Conservation (phyloP, 75 land plant species). For the Cupressus sempervirens region DNA sequence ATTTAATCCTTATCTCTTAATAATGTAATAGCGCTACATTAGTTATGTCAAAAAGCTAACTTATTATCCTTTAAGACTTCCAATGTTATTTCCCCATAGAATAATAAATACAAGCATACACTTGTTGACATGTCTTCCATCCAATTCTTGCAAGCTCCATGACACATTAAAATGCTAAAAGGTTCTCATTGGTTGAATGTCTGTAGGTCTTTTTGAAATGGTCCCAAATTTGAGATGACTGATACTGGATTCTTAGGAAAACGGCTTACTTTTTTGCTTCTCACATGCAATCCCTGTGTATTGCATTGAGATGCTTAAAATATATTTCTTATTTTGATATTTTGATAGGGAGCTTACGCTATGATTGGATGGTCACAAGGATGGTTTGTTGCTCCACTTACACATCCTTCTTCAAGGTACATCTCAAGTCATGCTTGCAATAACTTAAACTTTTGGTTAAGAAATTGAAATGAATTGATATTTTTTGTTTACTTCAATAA, state of each 20-base stretch:
- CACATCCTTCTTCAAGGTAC: conserved; percentile 74
- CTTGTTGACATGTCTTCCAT: too few relatives aligned
- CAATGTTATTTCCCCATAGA: too few relatives aligned
- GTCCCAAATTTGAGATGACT: background rate
- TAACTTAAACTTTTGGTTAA: background rate
- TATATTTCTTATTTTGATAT: background rate
- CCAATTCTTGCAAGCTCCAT: too few relatives aligned
- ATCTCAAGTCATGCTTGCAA: background rate
- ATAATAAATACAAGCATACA: too few relatives aligned
- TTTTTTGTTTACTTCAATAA: background rate
- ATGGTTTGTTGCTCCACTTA: conserved; percentile 74
- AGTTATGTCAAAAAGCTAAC: too few relatives aligned
- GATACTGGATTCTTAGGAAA: background rate
- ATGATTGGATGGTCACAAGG: conserved; percentile 81
- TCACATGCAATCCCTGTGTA: background rate
- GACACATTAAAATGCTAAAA: background rate
- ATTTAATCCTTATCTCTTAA: too few relatives aligned
- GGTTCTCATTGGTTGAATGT: background rate
- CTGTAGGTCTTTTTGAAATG: background rate
- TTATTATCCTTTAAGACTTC: too few relatives aligned
- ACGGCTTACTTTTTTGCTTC: background rate
- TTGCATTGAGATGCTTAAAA: background rate
- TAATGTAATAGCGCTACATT: too few relatives aligned
- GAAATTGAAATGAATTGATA: background rate
- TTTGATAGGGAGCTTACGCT: conserved; percentile 57